phyloP scores from a whole-genome alignment of 345 rosid genomes.

The Salix caprea region DNA sequence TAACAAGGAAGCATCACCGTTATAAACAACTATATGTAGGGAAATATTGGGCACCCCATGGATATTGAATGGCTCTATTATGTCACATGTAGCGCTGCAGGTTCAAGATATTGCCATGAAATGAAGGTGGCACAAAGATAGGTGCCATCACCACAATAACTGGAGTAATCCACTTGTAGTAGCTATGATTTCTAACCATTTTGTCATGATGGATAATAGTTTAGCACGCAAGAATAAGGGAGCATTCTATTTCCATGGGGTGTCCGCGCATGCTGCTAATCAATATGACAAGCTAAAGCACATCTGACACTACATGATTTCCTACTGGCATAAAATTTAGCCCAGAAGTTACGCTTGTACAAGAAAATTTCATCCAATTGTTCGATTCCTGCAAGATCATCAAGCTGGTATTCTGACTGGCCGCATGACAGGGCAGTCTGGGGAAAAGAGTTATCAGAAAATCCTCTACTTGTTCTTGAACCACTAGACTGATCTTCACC shows the following conservation, averaged over 20 bases:
- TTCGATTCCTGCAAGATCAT: conserved; percentile 44
- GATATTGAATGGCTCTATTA: conserved; percentile 18
- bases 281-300: conserved; percentile 20
- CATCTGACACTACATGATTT: conserved; percentile 25
- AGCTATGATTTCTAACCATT: background rate
- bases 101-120: background rate
- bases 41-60: conserved; percentile 22
- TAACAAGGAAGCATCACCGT: background rate
- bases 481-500: conserved; percentile 20
- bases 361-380: conserved; percentile 70
- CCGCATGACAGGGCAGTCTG: conserved; percentile 11
- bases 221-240: conserved; percentile 9
- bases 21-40: background rate
- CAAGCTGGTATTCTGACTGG: conserved; percentile 31
- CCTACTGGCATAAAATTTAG: conserved; percentile 29
- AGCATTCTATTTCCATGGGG: conserved; percentile 37
- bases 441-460: conserved; percentile 19
- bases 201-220: background rate
- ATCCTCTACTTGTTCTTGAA: conserved; percentile 26
- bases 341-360: conserved; percentile 50
- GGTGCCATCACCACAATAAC: conserved; percentile 2
- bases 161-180: conserved; percentile 10
- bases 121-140: conserved; percentile 13
- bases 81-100: conserved; percentile 1
- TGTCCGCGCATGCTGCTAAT: conserved; percentile 25